Base-by-base conservation (phyloP, 805 yeast genomes). In the Yarrowia sp. region DNA sequence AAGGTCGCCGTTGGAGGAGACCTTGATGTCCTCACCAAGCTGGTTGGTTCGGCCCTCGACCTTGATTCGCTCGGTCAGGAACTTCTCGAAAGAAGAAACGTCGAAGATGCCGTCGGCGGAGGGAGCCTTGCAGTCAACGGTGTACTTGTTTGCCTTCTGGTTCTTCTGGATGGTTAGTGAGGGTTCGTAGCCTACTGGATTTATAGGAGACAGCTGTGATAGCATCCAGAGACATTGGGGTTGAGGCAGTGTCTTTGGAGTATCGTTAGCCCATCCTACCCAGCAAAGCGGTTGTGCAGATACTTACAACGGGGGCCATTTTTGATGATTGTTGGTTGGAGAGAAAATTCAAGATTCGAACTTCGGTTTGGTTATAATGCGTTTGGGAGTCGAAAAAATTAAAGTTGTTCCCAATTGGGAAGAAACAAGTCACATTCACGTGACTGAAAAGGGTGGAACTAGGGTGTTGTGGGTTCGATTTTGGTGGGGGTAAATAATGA, bases 21-120 rank as follows among this genome's bases (percentile, higher is more conserved):
- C 77, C 74, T 93, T 85, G 87, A 95, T 88, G 81, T 89, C 90
- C 82, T 91, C 93, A 85, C 97, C 97, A 81, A 95, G 89, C 94
- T 92, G 91, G 84, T 98, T 97, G 79, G 91, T 86, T 80, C 89
- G 88, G 83, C 94, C 93, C 75, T 95, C 99, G 80, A 95, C 94
- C 89, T 95, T 95, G 91, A 95, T 94, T 92, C 92, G 97, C 86
- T 95, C 98, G 82, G 90, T 88, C 84, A 95, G 89, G 94, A 89
- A 95, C 88, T 95, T 94, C 80, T 91, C 97, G 89, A 94, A 92
- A 79, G 96, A 89, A 81, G 95, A 90, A 83, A 96, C 95, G 89
- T 95, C 98, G 80, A 92, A 91, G 81, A 94, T 97, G 86, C 93
- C 96, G 84, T 91, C 91, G 82, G 91, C 97, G 61, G 68, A 50